Percentiles rank a stretch among this genome's conserved stretches.
phyloP scores from a whole-genome alignment of 1,139 yeast genomes.

The Debaryomyces udenii region DNA sequence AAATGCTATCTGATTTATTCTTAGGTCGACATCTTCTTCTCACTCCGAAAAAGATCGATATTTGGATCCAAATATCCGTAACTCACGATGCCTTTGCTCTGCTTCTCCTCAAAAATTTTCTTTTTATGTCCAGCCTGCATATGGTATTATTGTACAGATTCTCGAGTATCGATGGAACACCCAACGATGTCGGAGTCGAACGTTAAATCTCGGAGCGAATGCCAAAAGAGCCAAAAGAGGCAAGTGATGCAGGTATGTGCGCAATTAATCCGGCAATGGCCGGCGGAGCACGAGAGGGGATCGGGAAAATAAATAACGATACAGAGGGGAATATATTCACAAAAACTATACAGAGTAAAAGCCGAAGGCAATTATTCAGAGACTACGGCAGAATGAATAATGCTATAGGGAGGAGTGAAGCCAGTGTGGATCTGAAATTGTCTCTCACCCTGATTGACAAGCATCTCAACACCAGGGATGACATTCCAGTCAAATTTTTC shows the following conservation, averaged over 20 bases:
- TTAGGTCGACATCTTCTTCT: too few relatives aligned
- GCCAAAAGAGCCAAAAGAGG: too few relatives aligned
- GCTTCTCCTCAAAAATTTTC: conserved; percentile 6
- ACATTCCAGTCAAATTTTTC: conserved; percentile 66
- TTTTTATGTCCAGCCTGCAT: conserved; percentile 6
- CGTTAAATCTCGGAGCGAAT: too few relatives aligned
- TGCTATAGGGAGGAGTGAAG: conserved; percentile 59
- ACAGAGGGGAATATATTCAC: too few relatives aligned
- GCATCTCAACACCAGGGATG: conserved; percentile 87
- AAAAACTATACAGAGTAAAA: not conserved
- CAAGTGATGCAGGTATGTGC: too few relatives aligned
- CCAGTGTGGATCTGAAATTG: conserved; percentile 86
- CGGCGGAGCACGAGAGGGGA: too few relatives aligned
- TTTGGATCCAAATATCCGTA: too few relatives aligned
- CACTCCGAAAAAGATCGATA: too few relatives aligned
- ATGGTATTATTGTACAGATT: not conserved
- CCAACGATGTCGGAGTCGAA: not conserved
- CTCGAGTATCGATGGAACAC: not conserved
- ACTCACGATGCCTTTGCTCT: conserved; percentile 5
- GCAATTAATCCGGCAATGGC: too few relatives aligned
- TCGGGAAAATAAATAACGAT: too few relatives aligned
- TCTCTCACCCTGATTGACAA: conserved; percentile 87
- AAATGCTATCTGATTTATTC: not conserved
- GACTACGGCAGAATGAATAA: conserved; percentile 61
- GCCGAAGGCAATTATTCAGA: conserved; percentile 17